These are phyloP conservation scores for Cordyceps cicadae DNA, from an alignment of 2,329 filamentous ascomycete species.

Conservation along the genomic window DNA sequence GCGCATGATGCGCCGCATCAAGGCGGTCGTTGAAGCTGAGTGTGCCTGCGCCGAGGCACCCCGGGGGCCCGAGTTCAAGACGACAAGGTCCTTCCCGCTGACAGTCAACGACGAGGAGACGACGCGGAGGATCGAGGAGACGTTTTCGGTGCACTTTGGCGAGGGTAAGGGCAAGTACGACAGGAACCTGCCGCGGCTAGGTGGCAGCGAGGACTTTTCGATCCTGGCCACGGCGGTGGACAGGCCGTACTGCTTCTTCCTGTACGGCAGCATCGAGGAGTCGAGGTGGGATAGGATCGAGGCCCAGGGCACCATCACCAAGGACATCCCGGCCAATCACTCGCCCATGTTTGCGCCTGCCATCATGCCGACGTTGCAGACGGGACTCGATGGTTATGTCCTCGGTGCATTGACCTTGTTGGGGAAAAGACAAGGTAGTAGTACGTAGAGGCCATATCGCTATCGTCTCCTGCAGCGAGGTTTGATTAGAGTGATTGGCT, in stretches of 20 bases:
- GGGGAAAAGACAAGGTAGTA: background rate
- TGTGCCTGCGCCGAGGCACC: slow-evolving; percentile 38
- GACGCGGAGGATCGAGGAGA: slow-evolving; percentile 31
- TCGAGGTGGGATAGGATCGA: slow-evolving; percentile 15
- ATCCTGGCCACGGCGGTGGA: slow-evolving; percentile 17
- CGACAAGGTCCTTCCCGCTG: slow-evolving; percentile 35
- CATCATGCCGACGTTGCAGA: slow-evolving; percentile 18
- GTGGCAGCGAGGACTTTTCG: slow-evolving; percentile 49
- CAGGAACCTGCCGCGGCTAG: slow-evolving; percentile 30
- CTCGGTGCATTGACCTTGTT: slow-evolving; percentile 16
- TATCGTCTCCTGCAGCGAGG: too few relatives aligned
- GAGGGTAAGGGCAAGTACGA: slow-evolving; percentile 23
- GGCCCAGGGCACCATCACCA: slow-evolving; percentile 12
- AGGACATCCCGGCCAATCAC: slow-evolving; percentile 20
- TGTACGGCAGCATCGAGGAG: slow-evolving; percentile 14
- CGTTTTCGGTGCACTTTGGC: slow-evolving; percentile 38
- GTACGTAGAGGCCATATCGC: too few relatives aligned
- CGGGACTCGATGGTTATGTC: slow-evolving; percentile 16
- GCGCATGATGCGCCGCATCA: slow-evolving; percentile 28
- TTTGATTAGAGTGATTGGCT: too few relatives aligned
- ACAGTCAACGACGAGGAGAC: slow-evolving; percentile 42
- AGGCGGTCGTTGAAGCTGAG: slow-evolving; percentile 43
- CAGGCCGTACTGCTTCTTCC: slow-evolving; percentile 18
- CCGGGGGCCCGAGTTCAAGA: slow-evolving; percentile 33
- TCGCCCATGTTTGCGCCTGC: slow-evolving; percentile 19